These are phyloP conservation scores for Rhodotorula toruloides DNA, from an alignment of 768 basidiomycete species.

Conservation along the genomic window DNA sequence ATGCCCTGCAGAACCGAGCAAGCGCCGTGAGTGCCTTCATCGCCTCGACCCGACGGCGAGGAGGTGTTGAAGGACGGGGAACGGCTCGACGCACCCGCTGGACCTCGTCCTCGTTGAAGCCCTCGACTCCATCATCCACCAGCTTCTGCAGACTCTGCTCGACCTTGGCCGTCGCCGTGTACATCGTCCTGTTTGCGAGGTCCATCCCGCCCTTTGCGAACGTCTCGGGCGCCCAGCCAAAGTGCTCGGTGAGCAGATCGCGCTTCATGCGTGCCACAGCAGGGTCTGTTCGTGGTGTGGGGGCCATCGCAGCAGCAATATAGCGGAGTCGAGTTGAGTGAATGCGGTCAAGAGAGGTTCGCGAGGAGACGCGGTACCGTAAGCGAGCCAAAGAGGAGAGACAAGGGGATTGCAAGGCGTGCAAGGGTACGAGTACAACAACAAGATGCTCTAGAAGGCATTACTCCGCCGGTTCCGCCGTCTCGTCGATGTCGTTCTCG, in stretches of 20 bases:
- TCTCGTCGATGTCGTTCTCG: conserved; percentile 29
- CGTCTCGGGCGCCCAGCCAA: conserved; percentile 37
- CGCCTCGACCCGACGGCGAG: neutral
- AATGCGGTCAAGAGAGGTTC: no score
- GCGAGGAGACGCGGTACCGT: neutral
- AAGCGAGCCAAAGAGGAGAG: neutral
- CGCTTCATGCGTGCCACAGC: conserved; percentile 6
- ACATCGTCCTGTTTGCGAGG: conserved; percentile 40
- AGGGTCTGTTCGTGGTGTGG: neutral
- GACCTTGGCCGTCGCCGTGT: conserved; percentile 32
- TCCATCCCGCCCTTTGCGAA: conserved; percentile 42
- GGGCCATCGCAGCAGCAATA: no score
- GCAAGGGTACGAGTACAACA: conserved; percentile 22
- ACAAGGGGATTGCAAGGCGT: neutral
- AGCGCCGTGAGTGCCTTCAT: neutral
- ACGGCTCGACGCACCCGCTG: conserved; percentile 19
- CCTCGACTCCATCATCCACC: conserved; percentile 8
- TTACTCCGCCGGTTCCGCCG: neutral
- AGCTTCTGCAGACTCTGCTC: conserved; percentile 27
- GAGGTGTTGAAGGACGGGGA: neutral
- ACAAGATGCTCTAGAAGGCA: neutral
- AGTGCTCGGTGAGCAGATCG: conserved; percentile 37
- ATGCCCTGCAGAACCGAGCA: conserved; percentile 25
- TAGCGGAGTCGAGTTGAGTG: neutral
- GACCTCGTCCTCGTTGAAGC: conserved; percentile 27